These are phyloP conservation scores for Linnemannia elongata DNA, from an alignment of 192 early-diverging fungal species.

Conservation along the genomic window DNA sequence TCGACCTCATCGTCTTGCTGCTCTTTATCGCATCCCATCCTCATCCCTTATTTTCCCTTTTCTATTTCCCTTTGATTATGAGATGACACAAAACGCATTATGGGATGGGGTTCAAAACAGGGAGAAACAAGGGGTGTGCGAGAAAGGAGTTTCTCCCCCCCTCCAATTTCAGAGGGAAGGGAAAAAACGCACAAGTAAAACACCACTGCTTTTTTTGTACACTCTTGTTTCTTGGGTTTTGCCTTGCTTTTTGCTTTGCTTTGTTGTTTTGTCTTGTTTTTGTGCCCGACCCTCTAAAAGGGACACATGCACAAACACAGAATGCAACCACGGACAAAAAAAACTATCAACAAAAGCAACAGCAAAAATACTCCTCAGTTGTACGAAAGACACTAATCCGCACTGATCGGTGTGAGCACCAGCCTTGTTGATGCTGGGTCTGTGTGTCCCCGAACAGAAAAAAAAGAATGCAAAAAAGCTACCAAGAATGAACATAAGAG, in stretches of 20 bases:
- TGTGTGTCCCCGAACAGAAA: background rate
- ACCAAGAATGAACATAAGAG: background rate
- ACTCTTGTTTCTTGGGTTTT: no score
- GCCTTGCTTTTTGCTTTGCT: background rate
- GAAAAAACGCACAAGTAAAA: constrained; percentile 9
- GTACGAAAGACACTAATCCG: background rate
- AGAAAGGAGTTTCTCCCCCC: background rate
- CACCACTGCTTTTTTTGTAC: background rate
- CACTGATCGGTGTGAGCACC: constrained; percentile 3
- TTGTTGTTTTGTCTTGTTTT: background rate
- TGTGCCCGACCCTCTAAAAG: background rate
- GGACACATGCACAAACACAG: background rate
- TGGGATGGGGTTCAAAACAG: constrained; percentile 31
- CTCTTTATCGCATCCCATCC: background rate
- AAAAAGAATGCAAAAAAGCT: background rate
- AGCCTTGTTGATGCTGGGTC: background rate
- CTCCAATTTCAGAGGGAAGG: background rate
- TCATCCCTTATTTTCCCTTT: background rate
- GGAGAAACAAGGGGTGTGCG: constrained; percentile 53
- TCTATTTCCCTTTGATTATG: constrained; percentile 41
- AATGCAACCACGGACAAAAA: background rate
- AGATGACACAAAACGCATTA: constrained; percentile 52
- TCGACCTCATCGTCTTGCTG: constrained; percentile 7
- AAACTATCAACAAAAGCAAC: background rate
- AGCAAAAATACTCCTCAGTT: background rate